Conservation (phyloP, 306 rosid genomes). For the Astragalus membranaceus region DNA sequence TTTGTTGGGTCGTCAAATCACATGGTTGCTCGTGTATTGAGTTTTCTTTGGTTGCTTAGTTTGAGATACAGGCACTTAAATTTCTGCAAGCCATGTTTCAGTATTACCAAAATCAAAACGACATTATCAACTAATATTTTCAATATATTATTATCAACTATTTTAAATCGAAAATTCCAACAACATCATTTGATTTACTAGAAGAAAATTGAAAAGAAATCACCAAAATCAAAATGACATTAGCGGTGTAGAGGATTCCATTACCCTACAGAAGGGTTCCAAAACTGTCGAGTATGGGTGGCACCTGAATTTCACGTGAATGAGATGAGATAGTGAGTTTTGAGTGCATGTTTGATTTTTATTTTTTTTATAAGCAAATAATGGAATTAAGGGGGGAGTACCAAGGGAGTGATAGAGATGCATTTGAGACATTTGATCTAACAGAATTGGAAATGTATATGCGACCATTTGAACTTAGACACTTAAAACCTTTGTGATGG, state of each 20-base stretch:
- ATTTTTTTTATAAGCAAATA: too few species aligned
- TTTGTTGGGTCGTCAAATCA: too few species aligned
- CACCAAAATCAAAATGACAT: neutral
- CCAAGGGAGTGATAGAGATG: too few species aligned
- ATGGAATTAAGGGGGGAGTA: too few species aligned
- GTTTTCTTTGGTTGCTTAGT: neutral
- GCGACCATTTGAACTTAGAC: too few species aligned
- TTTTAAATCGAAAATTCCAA: neutral
- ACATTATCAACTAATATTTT: neutral
- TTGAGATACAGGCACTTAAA: neutral
- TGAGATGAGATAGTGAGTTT: neutral
- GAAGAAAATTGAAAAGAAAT: neutral
- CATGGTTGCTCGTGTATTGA: too few species aligned
- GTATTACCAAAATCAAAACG: neutral
- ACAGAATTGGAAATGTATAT: too few species aligned
- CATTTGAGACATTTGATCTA: too few species aligned
- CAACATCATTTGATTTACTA: neutral
- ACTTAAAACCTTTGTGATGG: too few species aligned
- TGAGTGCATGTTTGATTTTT: too few species aligned
- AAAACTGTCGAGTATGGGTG: slow-evolving; percentile 35
- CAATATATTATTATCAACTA: neutral
- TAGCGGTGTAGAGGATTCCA: too few species aligned
- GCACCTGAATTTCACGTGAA: slow-evolving; percentile 47
- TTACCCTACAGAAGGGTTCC: neutral
- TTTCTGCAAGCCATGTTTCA: neutral